Evolutionary conservation across 1,284 basidiomycete species (phyloP), one percentile per base, ranked within the genome.

Genomic region (Grifola frondosa): DNA sequence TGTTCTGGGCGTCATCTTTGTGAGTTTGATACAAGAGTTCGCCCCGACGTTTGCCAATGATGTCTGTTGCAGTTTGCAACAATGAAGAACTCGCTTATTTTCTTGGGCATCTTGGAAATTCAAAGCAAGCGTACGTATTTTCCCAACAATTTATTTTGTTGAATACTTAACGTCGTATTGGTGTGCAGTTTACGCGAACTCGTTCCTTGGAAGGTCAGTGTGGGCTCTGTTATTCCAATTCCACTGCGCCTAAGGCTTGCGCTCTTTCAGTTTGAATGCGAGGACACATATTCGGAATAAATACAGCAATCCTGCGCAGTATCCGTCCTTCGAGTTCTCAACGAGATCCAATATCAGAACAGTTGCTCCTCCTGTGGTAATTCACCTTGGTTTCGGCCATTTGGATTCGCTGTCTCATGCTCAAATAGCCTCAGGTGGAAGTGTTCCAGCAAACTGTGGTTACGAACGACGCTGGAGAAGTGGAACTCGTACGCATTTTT

Each of bases 51-150:
- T 26, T 11, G 1, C 8, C 5, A 20, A 20, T 37, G 23, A 23
- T 20, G 16, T 20, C 17, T n/a, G 1, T 15, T 17, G 7, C 28
- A 53, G 51, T 53, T 53, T 24, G 48, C 51, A 10, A 36, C 48
- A 8, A 37, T 50, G 46, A 53, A 50, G 38, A 46, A 39, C 23
- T 50, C 48, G 21, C 39, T 53, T 16, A 44, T 41, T 25, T 53
- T 53, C 41, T 44, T 53, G 22, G 51, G 51, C 3, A 46, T 53
- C 3, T 48, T 53, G 23, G 49, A 50, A 46, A 46, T 53, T 24
- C 51, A 53, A 25, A 31, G 43, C 5, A 53, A 53, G 21, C 42
- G 51, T 53, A 33, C 17, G 48, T 46, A 6, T 16, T 24, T 26
- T 13, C 15, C 6, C 11, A 9, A 8, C 5, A 3, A 4, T n/a